phyloP scores from a whole-genome alignment of 768 basidiomycete genomes.

The Pulveroboletus sp. region DNA sequence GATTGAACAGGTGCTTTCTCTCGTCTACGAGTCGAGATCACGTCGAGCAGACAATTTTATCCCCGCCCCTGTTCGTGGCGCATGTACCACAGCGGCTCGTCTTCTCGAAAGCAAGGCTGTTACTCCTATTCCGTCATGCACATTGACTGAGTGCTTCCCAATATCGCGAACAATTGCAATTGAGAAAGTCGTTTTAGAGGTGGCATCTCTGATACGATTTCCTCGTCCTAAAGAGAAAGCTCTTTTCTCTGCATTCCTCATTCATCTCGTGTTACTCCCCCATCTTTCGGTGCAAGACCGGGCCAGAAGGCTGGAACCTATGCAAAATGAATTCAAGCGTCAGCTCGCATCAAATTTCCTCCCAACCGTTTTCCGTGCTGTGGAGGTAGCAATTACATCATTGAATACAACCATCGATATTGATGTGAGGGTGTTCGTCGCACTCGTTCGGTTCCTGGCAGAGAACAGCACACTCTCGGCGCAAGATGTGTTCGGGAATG shows the following conservation, averaged over 20 bases:
- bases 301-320: slow-evolving; percentile 29
- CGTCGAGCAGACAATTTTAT: slow-evolving; percentile 11
- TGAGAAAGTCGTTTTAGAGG: slow-evolving; percentile 6
- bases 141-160: background rate
- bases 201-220: slow-evolving; percentile 8
- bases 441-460: slow-evolving; percentile 38
- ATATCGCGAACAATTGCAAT: background rate
- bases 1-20: slow-evolving; percentile 48
- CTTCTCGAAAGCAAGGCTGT: slow-evolving; percentile 2
- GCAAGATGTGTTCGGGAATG: slow-evolving; percentile 27
- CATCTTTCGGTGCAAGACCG: slow-evolving; percentile 37
- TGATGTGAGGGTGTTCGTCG: slow-evolving; percentile 49
- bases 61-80: slow-evolving; percentile 5
- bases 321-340: slow-evolving; percentile 27
- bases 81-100: slow-evolving; percentile 5
- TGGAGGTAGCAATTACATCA: slow-evolving; percentile 24
- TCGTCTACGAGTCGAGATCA: slow-evolving; percentile 46
- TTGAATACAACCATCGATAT: slow-evolving; percentile 36
- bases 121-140: background rate
- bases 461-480: slow-evolving; percentile 18
- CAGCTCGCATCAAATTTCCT: slow-evolving; percentile 39
- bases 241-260: slow-evolving; percentile 35
- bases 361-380: slow-evolving; percentile 32
- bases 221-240: slow-evolving; percentile 4
- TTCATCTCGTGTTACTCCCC: slow-evolving; percentile 38